A percentile compares a stretch with the other conserved stretches of the same genome.
Evolutionary conservation across 2,329 filamentous ascomycete genomes (phyloP).

Genomic region (Paraconiothyrium brasiliense): DNA sequence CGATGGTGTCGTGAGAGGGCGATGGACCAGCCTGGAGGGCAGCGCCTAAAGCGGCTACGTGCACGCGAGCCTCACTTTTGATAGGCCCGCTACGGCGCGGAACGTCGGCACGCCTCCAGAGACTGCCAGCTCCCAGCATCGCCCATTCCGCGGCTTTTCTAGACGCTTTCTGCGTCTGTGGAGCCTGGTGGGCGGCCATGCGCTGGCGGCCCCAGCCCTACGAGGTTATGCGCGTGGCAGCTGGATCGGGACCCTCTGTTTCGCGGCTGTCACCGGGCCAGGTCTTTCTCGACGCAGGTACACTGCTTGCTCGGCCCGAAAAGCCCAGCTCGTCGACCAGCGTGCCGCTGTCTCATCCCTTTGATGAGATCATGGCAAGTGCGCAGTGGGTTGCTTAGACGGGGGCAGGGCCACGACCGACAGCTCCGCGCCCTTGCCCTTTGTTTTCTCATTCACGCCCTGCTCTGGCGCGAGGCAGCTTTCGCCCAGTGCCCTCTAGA

Average conservation of each 20-base stretch:
- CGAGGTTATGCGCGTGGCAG: conserved; percentile 22
- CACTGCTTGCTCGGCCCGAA: conserved; percentile 22
- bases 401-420: conserved; percentile 10
- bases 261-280: conserved; percentile 26
- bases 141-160: conserved; percentile 29
- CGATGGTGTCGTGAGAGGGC: conserved; percentile 29
- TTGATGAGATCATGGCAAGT: conserved; percentile 12
- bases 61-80: conserved; percentile 21
- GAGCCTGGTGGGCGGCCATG: conserved; percentile 32
- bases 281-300: conserved; percentile 37
- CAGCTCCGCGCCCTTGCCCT: conserved; percentile 20
- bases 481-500: not conserved
- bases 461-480: conserved; percentile 8
- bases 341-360: conserved; percentile 34
- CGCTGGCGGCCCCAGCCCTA: conserved; percentile 32
- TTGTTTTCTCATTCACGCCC: conserved; percentile 18
- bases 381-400: conserved; percentile 22
- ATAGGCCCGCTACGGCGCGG: conserved; percentile 28
- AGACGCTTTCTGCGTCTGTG: conserved; percentile 38
- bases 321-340: conserved; percentile 23
- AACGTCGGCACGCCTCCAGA: conserved; percentile 16
- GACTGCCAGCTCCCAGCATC: conserved; percentile 27
- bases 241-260: conserved; percentile 32
- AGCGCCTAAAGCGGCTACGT: conserved; percentile 22
- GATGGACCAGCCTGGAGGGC: conserved; percentile 26